Base-by-base conservation (phyloP, 1,284 basidiomycete genomes). In the Heterobasidion parviporum region DNA sequence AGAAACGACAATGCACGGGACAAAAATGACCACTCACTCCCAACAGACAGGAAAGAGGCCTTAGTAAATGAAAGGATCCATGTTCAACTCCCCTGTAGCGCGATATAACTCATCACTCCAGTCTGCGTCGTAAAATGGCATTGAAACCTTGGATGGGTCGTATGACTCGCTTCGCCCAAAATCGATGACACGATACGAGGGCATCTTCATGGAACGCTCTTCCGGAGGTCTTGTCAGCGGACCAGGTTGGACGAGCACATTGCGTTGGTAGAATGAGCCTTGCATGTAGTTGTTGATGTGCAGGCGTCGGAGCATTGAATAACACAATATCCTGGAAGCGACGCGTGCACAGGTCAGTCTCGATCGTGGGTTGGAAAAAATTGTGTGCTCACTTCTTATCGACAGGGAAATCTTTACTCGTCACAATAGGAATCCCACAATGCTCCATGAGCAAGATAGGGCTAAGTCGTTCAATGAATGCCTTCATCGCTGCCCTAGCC, bases 151-250 rank as follows among this genome's bases (percentile, higher is more conserved):
- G 26, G 26, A 26, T 26, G 26, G 26, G 9, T 57, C 35, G 43
- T 26, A 52, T 36, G 16, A 44, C 46, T 34, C 10, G 35, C 60
- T 64, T 9, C 69, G 63, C 36, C 79, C 79, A 63, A 81, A 80
- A 64, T 82, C 80, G 58, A 81, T 80, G 61, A 81, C 61, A 33
- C 79, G 71, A 63, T 77, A 82, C 61, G 73, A 74, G 50, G 67
- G 72, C 15, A 57, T 58, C 44, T 62, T 56, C 57, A 56, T 55
- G 55, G 63, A 63, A 56, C 63, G 51, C 55, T 54, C 1, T 16
- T 55, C 50, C 18, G 71, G 74, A 6, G 67, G 69, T 14, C 60
- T 59, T 8, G 63, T 67, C 44, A 80, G 65, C 16, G 77, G 77
- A 0, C 78, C 80, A 0, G 69, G 68, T 59, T 79, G 76, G 43